A percentile compares a stretch with the other conserved stretches of the same genome.
Evolutionary conservation across 2,329 filamentous ascomycete genomes (phyloP).

Genomic region (Penicillium sp.): DNA sequence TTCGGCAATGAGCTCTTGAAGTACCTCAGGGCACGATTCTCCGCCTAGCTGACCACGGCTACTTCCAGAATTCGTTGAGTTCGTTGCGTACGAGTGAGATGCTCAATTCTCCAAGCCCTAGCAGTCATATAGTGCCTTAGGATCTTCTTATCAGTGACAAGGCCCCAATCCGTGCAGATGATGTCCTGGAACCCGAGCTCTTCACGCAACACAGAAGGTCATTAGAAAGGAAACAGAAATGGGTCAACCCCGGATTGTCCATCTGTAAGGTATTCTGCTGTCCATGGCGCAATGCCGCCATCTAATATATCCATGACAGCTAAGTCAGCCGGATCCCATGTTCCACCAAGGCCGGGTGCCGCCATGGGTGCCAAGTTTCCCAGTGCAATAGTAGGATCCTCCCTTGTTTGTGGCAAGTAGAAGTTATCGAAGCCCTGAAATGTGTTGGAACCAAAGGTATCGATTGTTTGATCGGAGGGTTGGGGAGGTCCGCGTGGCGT

Average conservation of each 20-base stretch:
- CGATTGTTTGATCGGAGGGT: neutral
- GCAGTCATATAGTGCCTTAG: no score
- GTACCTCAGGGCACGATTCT: no score
- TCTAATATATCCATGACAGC: slow-evolving; percentile 20
- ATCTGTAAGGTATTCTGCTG: slow-evolving; percentile 20
- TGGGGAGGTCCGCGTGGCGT: neutral
- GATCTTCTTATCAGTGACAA: no score
- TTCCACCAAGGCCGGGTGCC: neutral
- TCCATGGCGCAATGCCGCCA: slow-evolving; percentile 16
- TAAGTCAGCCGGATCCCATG: slow-evolving; percentile 16
- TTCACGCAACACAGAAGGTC: neutral
- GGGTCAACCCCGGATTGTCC: slow-evolving; percentile 20
- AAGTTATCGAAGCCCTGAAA: neutral
- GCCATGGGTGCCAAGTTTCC: neutral
- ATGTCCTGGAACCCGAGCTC: no score
- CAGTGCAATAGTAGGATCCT: neutral
- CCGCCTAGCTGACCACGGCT: no score
- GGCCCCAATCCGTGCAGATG: no score
- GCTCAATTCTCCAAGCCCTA: no score
- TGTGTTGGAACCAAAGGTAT: neutral
- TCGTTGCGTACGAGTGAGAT: no score
- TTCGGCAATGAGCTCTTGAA: no score
- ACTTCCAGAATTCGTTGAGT: no score
- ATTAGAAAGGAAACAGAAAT: slow-evolving; percentile 18
- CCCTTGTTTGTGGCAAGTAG: neutral